Percentiles rank a stretch among this genome's conserved stretches.
phyloP scores from a whole-genome alignment of 2,329 filamentous ascomycete genomes.

The Fusarium sp. region DNA sequence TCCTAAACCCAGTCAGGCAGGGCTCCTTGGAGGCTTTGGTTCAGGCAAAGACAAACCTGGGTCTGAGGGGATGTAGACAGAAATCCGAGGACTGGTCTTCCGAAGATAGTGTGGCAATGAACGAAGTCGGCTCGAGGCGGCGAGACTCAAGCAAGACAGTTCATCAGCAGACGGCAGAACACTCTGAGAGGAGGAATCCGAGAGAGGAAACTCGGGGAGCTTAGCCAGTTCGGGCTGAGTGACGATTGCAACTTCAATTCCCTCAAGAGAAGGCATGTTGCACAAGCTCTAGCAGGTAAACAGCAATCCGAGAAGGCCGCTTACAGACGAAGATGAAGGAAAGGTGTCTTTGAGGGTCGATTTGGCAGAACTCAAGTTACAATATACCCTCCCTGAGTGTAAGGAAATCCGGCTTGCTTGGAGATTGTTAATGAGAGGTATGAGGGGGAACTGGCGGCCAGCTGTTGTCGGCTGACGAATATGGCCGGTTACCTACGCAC shows the following conservation, averaged over 20 bases:
- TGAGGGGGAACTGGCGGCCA: slow-evolving; percentile 3
- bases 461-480: slow-evolving; percentile 17
- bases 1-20: slow-evolving; percentile 47
- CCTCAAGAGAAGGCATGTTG: slow-evolving; percentile 60
- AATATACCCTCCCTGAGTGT: not conserved
- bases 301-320: not conserved
- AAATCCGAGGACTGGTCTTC: slow-evolving; percentile 55
- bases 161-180: slow-evolving; percentile 40
- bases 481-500: not conserved
- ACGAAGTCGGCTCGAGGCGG: not conserved
- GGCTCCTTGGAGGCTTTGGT: too few species aligned
- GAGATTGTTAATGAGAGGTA: not conserved
- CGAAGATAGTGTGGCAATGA: slow-evolving; percentile 28
- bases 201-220: slow-evolving; percentile 65
- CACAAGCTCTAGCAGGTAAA: too few species aligned
- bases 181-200: slow-evolving; percentile 58
- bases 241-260: slow-evolving; percentile 58
- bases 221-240: slow-evolving; percentile 48
- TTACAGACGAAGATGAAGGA: not conserved
- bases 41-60: slow-evolving; percentile 53
- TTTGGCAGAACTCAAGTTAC: not conserved
- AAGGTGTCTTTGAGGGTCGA: not conserved
- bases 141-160: slow-evolving; percentile 33
- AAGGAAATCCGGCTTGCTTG: not conserved
- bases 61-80: slow-evolving; percentile 66